Evolutionary conservation across 2,329 filamentous ascomycete species (phyloP).

Genomic region (Calonectria honghensis): DNA sequence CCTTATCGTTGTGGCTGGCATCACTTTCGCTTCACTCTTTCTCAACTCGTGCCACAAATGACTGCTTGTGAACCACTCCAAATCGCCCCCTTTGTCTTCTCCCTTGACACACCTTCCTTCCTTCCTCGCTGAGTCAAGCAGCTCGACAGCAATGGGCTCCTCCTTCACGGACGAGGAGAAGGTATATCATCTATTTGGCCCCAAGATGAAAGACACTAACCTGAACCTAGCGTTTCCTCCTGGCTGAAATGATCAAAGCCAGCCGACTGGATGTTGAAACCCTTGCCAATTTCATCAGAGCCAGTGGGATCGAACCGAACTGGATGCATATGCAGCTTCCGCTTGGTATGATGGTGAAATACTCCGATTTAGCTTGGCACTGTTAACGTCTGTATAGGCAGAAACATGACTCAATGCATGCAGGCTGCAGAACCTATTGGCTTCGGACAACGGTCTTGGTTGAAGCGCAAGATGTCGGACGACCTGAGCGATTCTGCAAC

Average conservation of each 20-base stretch:
- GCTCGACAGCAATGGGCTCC: conserved; percentile 47
- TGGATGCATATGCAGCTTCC: conserved; percentile 71
- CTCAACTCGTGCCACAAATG: conserved; percentile 40
- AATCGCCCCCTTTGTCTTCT: conserved; percentile 38
- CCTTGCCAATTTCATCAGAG: conserved; percentile 69
- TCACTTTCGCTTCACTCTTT: conserved; percentile 42
- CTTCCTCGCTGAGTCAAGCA: conserved; percentile 35
- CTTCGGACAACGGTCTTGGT: conserved; percentile 52
- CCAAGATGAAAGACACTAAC: conserved; percentile 34
- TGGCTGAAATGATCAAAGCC: conserved; percentile 75
- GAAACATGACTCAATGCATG: conserved; percentile 69
- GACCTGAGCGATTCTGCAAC: conserved; percentile 58
- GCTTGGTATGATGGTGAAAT: conserved; percentile 60
- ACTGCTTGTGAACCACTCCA: conserved; percentile 40
- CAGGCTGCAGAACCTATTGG: conserved; percentile 63
- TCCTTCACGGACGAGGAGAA: conserved; percentile 71
- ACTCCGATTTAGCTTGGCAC: not conserved
- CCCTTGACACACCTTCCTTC: conserved; percentile 28
- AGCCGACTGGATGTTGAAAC: conserved; percentile 69
- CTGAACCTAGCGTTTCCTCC: conserved; percentile 70
- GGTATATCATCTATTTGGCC: conserved; percentile 60
- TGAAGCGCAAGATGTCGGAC: conserved; percentile 62
- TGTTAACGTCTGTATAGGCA: conserved; percentile 59
- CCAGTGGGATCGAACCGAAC: conserved; percentile 63
- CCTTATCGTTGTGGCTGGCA: conserved; percentile 41